Evolutionary conservation across 192 early-diverging fungal genomes (phyloP), one percentile per base, ranked within the genome.

Genomic region (Podila epigama): DNA sequence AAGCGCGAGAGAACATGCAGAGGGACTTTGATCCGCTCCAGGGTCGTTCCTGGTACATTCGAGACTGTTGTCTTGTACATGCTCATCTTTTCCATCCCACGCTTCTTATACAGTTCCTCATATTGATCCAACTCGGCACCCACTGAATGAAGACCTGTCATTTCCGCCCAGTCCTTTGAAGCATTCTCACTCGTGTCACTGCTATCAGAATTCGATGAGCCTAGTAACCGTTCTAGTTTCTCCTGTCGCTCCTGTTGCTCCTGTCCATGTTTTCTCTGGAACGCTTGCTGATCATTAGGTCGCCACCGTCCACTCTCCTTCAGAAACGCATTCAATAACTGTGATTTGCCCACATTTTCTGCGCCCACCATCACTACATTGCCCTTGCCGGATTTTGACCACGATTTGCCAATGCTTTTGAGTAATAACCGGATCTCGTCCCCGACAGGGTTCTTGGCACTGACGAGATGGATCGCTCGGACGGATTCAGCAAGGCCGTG

Each of bases 361-460:
- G 60, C 65, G 0, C 73, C 73, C 5, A 77, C 66, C 73, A 77
- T 68, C 33, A 77, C 73, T 11, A 77, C 66, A 27, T 68, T 68
- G 0, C 73, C 66, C 51, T 68, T 77, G 7, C 63, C 52, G 0
- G 55, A 63, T 31, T 68, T 63, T 6, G 10, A 16, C 73, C 73
- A 77, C 12, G 66, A 28, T 0, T 59, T 59, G 0, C 48, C 73
- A 32, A 77, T 64, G 3, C 51, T 58, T 55, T 68, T 77, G 11
- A 77, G 25, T 25, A 77, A 13, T 48, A 64, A n/a, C 15, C 56
- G 51, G 39, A 77, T 77, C 39, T 77, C 73, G 22, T 77, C 73
- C 6, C 73, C 66, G 3, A 34, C 44, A 3, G 73, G 73, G 66
- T 77, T 68, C 66, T 68, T 77, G 36, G 73, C 73, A 48, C 73